phyloP scores from a whole-genome alignment of 2,329 filamentous ascomycete species.

The Pseudogymnoascus sp. region DNA sequence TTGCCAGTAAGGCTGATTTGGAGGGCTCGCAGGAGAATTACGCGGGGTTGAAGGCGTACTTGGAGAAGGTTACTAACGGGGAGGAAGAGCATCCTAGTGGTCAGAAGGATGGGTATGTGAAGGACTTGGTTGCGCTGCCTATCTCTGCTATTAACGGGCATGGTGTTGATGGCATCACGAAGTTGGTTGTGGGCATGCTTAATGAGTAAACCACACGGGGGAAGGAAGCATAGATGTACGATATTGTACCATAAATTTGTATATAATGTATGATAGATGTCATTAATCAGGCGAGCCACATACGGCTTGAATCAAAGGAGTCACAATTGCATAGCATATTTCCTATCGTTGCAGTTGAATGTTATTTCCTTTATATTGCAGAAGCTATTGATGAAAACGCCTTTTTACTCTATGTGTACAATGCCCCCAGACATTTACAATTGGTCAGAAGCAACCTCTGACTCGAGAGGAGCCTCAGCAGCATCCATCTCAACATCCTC shows the following conservation, averaged over 20 bases:
- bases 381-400: conserved; percentile 7
- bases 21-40: conserved; percentile 75
- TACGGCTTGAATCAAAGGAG: neutral
- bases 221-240: neutral
- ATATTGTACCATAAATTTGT: neutral
- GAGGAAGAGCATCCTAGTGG: conserved; percentile 65
- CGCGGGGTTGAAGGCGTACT: conserved; percentile 57
- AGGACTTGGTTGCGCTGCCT: conserved; percentile 64
- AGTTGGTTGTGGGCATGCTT: conserved; percentile 63
- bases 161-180: conserved; percentile 67
- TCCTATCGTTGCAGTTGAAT: conserved; percentile 1
- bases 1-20: conserved; percentile 87
- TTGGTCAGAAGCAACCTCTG: neutral
- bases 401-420: conserved; percentile 7
- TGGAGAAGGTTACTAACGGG: conserved; percentile 57
- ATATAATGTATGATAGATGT: conserved; percentile 7
- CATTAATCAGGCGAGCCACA: neutral
- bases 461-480: conserved; percentile 6
- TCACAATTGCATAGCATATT: neutral
- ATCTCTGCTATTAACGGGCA: conserved; percentile 85
- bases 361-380: conserved; percentile 4
- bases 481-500: conserved; percentile 8
- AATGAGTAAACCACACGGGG: conserved; percentile 33
- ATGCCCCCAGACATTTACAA: conserved; percentile 7
- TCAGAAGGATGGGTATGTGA: conserved; percentile 48